Evolutionary conservation across 768 basidiomycete species (phyloP).

Genomic region (Mrakia gelida): DNA sequence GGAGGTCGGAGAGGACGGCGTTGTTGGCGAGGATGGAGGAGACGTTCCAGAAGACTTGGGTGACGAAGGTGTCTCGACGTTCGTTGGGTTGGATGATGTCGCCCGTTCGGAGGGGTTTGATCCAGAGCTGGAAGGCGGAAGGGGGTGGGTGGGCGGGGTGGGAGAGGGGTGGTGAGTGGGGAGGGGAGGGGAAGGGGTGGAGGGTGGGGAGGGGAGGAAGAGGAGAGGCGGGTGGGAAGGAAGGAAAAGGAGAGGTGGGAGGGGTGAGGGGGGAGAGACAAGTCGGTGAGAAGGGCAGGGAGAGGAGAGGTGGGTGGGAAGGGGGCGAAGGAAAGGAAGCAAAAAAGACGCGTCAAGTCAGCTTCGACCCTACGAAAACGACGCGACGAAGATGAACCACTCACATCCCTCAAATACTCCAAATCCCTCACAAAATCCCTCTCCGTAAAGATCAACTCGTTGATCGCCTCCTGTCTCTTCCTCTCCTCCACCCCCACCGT

Average conservation of each 20-base stretch:
- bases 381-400: slow-evolving; percentile 1
- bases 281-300: too few species aligned
- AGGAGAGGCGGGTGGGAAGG: neutral
- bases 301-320: neutral
- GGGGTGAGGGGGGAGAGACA: too few species aligned
- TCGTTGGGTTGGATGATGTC: slow-evolving; percentile 67
- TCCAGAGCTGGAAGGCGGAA: slow-evolving; percentile 83
- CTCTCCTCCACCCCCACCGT: slow-evolving; percentile 90
- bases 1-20: slow-evolving; percentile 80
- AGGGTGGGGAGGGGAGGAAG: too few species aligned
- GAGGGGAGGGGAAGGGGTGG: neutral
- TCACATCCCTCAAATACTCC: slow-evolving; percentile 73
- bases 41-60: slow-evolving; percentile 97
- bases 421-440: slow-evolving; percentile 96
- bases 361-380: neutral
- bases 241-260: too few species aligned
- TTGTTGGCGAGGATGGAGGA: slow-evolving; percentile 90
- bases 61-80: slow-evolving; percentile 75
- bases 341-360: slow-evolving; percentile 1
- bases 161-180: neutral
- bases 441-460: slow-evolving; percentile 90
- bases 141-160: too few species aligned
- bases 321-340: too few species aligned
- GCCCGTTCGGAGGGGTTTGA: slow-evolving; percentile 71
- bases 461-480: slow-evolving; percentile 95